These are phyloP conservation scores for Penicillium malachiteum DNA, from an alignment of 495 filamentous ascomycete genomes.

Conservation along the genomic window DNA sequence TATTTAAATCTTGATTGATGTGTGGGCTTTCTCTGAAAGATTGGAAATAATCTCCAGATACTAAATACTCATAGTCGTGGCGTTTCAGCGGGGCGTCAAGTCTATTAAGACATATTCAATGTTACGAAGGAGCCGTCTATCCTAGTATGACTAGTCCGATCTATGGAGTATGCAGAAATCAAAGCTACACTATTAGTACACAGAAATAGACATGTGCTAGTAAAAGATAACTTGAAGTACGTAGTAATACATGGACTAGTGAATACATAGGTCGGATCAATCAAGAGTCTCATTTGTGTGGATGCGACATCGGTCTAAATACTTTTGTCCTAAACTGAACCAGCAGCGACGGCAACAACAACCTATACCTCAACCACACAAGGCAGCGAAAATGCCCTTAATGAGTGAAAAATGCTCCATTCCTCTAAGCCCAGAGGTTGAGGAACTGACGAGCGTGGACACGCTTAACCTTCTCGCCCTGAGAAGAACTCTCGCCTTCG, in stretches of 20 bases:
- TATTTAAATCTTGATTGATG: no score
- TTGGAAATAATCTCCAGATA: no score
- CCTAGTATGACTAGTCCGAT: no score
- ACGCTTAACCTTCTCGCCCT: conserved; percentile 17
- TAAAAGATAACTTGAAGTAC: not conserved
- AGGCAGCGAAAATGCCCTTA: conserved; percentile 11
- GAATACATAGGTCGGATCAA: not conserved
- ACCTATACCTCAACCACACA: conserved; percentile 13
- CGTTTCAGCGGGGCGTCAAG: no score
- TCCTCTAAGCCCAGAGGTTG: conserved; percentile 17
- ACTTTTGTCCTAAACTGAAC: conserved; percentile 18
- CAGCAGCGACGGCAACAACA: conserved; percentile 19
- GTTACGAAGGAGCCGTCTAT: no score
- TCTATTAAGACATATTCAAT: no score
- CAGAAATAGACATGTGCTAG: no score
- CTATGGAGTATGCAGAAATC: no score
- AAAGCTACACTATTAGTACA: no score
- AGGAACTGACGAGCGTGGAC: conserved; percentile 32
- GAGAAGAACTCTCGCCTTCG: not conserved
- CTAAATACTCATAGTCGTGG: no score
- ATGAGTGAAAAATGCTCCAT: conserved; percentile 9
- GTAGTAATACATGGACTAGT: not conserved
- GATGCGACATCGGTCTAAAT: not conserved
- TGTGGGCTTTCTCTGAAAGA: no score
- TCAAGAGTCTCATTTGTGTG: not conserved